A percentile compares a stretch with the other conserved stretches of the same genome.
phyloP scores from a whole-genome alignment of 768 basidiomycete species.

The Tephrocybe sp. region DNA sequence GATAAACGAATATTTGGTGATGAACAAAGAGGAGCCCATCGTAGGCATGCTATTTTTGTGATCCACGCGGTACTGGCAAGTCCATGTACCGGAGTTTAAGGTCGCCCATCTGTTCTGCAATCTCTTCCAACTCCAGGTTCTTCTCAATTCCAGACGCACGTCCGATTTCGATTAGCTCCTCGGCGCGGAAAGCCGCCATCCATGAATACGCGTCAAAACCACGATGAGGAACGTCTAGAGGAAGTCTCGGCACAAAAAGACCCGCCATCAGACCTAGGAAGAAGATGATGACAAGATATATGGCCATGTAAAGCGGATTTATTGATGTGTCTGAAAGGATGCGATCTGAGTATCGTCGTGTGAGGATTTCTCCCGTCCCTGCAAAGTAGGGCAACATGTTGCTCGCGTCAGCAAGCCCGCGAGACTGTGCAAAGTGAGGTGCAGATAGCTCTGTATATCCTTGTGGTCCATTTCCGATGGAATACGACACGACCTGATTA shows the following conservation, averaged over 20 bases:
- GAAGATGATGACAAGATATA: conserved; percentile 23
- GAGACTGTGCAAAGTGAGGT: conserved; percentile 28
- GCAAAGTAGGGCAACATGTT: conserved; percentile 41
- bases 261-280: conserved; percentile 31
- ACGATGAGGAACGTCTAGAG: conserved; percentile 26
- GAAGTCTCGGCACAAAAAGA: conserved; percentile 27
- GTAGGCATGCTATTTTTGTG: background rate
- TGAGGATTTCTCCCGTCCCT: conserved; percentile 34
- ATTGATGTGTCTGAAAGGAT: conserved; percentile 26
- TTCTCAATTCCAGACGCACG: conserved; percentile 18
- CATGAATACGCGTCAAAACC: conserved; percentile 29
- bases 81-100: conserved; percentile 25
- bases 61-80: background rate
- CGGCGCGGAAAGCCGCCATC: conserved; percentile 28
- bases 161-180: conserved; percentile 25
- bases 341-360: conserved; percentile 32
- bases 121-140: conserved; percentile 29
- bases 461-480: conserved; percentile 31
- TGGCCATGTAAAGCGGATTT: conserved; percentile 19
- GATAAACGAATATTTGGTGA: no score
- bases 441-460: conserved; percentile 38
- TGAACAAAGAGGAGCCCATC: no score
- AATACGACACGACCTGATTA: conserved; percentile 34
- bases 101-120: conserved; percentile 24
- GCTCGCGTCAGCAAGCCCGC: conserved; percentile 36